phyloP scores from a whole-genome alignment of 176 grass and related monocot species.

The Chloris gayana region DNA sequence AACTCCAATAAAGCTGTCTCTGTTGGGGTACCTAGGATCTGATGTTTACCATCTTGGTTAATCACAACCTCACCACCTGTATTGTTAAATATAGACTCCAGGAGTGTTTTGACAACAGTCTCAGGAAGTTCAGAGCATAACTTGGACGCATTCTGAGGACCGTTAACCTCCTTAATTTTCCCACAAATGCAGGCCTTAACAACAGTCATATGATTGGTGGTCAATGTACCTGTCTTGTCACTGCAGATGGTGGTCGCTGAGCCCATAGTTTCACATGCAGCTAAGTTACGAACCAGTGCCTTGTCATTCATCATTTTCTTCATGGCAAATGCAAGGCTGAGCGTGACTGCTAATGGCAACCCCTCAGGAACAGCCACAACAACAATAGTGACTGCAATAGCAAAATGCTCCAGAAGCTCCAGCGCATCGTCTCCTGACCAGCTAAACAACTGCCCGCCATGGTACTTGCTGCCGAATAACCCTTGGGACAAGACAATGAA shows the following conservation, averaged over 20 bases:
- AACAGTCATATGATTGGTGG: constrained; percentile 97
- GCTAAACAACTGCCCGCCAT: constrained; percentile 44
- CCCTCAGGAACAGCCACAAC: constrained; percentile 99
- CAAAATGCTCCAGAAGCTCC: constrained; percentile 84
- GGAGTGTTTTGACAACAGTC: constrained; percentile 58
- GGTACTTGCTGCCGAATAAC: constrained; percentile 62
- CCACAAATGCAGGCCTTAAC: constrained; percentile 87
- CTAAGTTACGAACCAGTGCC: constrained; percentile 82
- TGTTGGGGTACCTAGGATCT: constrained; percentile 89
- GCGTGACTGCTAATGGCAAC: constrained; percentile 88
- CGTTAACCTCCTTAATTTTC: constrained; percentile 62
- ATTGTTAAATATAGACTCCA: constrained; percentile 96
- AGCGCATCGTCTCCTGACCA: constrained; percentile 92
- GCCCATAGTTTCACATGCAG: constrained; percentile 99
- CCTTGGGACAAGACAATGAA: constrained; percentile 88
- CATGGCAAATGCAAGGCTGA: constrained; percentile 98
- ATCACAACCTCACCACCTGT: constrained; percentile 91
- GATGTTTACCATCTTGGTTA: constrained; percentile 60
- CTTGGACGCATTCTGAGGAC: constrained; percentile 50
- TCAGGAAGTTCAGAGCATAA: constrained; percentile 76
- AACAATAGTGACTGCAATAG: constrained; percentile 96
- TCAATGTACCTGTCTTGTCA: constrained; percentile 94
- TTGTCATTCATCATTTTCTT: constrained; percentile 99
- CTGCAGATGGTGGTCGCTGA: constrained; percentile 97
- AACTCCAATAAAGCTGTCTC: constrained; percentile 92